phyloP scores from a whole-genome alignment of 129 eudicot genomes.

The Solidago caesia region DNA sequence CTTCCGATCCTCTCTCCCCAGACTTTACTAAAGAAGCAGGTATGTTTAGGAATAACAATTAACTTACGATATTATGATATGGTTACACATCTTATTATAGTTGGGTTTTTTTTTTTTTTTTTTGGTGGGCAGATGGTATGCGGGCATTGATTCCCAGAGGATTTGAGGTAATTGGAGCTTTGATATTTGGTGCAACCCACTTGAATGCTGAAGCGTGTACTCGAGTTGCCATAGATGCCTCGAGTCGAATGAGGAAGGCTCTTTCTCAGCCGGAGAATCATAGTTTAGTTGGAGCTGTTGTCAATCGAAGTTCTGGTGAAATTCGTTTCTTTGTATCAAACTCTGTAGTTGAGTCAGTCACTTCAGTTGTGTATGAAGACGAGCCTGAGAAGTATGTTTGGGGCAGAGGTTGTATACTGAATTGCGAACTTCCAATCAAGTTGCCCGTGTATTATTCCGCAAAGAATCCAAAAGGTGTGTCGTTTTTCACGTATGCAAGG shows the following conservation, averaged over 20 bases:
- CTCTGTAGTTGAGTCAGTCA: constrained; percentile 43
- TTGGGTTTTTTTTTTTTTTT: constrained; percentile 7
- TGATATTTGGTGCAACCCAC: constrained; percentile 39
- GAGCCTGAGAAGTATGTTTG: constrained; percentile 70
- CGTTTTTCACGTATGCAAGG: neutral
- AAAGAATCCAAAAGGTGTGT: constrained; percentile 49
- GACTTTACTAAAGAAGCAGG: constrained; percentile 68
- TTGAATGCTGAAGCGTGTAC: constrained; percentile 35
- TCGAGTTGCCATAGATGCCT: constrained; percentile 47
- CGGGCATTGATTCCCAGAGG: constrained; percentile 64
- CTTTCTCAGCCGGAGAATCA: constrained; percentile 34
- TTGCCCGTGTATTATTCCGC: constrained; percentile 66
- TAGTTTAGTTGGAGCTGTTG: constrained; percentile 67
- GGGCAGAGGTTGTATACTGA: constrained; percentile 76
- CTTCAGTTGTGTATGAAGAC: constrained; percentile 59
- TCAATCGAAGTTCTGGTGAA: constrained; percentile 45
- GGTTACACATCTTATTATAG: constrained; percentile 2
- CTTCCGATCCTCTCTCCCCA: constrained; percentile 56
- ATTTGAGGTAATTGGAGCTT: constrained; percentile 78
- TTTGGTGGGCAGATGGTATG: constrained; percentile 50
- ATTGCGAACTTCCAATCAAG: constrained; percentile 65
- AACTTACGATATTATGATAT: neutral
- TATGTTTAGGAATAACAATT: too few relatives aligned
- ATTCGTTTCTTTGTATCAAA: constrained; percentile 57
- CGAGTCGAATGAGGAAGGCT: constrained; percentile 44